Evolutionary conservation across 179 eudicot species (phyloP).

Genomic region (Pouteria campechiana): DNA sequence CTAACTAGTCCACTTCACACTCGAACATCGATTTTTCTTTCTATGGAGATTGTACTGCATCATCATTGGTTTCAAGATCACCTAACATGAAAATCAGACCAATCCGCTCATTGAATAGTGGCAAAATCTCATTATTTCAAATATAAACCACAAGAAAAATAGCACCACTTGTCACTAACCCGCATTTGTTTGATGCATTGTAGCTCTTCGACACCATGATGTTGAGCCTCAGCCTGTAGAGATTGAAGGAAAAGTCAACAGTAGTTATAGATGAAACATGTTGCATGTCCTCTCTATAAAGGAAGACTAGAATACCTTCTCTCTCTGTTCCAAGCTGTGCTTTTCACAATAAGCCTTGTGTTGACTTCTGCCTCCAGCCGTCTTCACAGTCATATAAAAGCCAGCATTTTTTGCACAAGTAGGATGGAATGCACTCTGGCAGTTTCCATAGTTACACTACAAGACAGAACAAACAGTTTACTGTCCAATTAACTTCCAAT

Average conservation of each 20-base stretch:
- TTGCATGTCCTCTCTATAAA: neutral
- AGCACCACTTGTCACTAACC: no score
- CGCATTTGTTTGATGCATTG: conserved; percentile 77
- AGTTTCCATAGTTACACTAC: conserved; percentile 89
- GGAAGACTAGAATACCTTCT: conserved; percentile 40
- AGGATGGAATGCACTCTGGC: conserved; percentile 82
- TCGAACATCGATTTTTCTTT: no score
- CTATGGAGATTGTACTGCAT: no score
- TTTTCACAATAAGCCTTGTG: conserved; percentile 91
- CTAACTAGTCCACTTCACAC: no score
- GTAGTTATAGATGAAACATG: conserved; percentile 1
- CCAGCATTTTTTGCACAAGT: conserved; percentile 90
- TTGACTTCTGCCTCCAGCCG: conserved; percentile 61
- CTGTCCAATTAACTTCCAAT: neutral
- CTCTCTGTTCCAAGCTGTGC: conserved; percentile 83
- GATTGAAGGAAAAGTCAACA: conserved; percentile 2
- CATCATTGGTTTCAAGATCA: no score
- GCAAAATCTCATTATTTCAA: no score
- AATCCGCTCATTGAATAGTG: no score
- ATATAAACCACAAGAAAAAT: no score
- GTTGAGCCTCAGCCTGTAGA: conserved; percentile 62
- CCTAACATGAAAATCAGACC: no score
- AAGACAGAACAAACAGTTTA: conserved; percentile 3
- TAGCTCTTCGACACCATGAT: conserved; percentile 72
- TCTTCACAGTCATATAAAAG: conserved; percentile 58